A percentile compares a stretch with the other conserved stretches of the same genome.
phyloP scores from a whole-genome alignment of 1,284 basidiomycete species.

The Coriolopsis trogii region DNA sequence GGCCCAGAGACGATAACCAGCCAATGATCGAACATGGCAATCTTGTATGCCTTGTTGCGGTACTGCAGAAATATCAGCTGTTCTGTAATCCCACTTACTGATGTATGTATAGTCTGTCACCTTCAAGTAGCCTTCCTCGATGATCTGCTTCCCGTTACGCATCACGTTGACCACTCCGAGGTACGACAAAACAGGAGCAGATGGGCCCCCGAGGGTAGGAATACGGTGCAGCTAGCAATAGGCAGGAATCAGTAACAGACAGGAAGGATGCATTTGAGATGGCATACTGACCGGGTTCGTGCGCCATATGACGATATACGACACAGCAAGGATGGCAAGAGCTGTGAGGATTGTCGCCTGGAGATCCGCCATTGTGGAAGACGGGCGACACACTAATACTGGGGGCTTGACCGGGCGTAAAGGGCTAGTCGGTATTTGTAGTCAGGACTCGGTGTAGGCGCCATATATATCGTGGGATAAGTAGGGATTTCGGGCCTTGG shows the following conservation, averaged over 20 bases:
- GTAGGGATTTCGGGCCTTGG: no score
- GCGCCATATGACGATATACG: slow-evolving; percentile 1
- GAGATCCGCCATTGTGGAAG: neutral
- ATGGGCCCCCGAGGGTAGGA: slow-evolving; percentile 40
- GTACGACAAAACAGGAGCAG: slow-evolving; percentile 40
- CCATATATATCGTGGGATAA: no score
- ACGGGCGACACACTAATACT: neutral
- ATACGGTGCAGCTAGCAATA: slow-evolving; percentile 30
- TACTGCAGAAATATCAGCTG: neutral
- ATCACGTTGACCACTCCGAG: slow-evolving; percentile 34
- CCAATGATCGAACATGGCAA: slow-evolving; percentile 39
- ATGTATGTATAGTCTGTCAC: slow-evolving; percentile 23
- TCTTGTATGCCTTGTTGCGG: slow-evolving; percentile 32
- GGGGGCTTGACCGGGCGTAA: neutral
- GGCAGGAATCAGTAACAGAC: no score
- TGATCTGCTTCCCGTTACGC: slow-evolving; percentile 33
- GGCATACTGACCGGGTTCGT: slow-evolving; percentile 1
- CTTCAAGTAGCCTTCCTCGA: slow-evolving; percentile 42
- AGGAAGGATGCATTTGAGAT: no score
- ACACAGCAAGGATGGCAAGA: neutral
- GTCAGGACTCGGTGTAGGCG: no score
- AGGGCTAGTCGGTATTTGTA: no score
- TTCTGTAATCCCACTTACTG: neutral
- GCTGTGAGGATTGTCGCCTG: neutral
- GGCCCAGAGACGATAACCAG: slow-evolving; percentile 31